Base-by-base conservation (phyloP, 2,329 filamentous ascomycete genomes). In the Claviceps sp. region DNA sequence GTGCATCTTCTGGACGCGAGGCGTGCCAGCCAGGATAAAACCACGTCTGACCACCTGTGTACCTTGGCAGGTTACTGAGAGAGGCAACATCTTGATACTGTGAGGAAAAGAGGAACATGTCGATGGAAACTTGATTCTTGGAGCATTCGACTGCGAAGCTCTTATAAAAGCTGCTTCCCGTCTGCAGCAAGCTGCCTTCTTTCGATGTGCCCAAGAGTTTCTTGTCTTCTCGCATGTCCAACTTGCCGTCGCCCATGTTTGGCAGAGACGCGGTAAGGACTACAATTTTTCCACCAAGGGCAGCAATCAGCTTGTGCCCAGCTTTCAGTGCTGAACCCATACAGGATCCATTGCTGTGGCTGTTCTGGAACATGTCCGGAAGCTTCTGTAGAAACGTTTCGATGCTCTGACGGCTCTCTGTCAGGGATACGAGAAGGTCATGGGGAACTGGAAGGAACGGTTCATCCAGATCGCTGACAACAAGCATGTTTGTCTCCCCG, bases 1-100 rank as follows among this genome's bases (percentile, higher is more conserved):
- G 90, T 14, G 93, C 93, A 66, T 98, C 93, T 65, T 98, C 93
- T 24, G 83, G 85, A 56, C 93, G 81, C 30, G 88, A 90, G 18
- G 91, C 93, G 62, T 95, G 95, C 90, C 93, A 98, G 24, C 88
- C 91, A 14, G 93, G 93, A 65, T 98, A 98, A 73, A 96, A 97
- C 76, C 91, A 97, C 1, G 93, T 98, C 66, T 97, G 93, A 22
- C 93, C 93, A 67, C 91, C 93, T 24, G 93, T 97, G 66, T 97
- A 98, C 60, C 93, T 78, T 47, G 93, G 93, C 48, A 98, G 76
- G 67, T 96, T 96, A 74, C 89, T 95, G 51, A 98, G 76, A 37
- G 90, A 95, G 5, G 93, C 93, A 50, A 98, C 93, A 65, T 98
- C 93, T 69, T 97, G 93, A 67, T 98, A 96, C 65, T 93, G 87